These are phyloP conservation scores for Pontederia paniculata DNA, from an alignment of 176 grass and related monocot genomes.

Conservation along the genomic window DNA sequence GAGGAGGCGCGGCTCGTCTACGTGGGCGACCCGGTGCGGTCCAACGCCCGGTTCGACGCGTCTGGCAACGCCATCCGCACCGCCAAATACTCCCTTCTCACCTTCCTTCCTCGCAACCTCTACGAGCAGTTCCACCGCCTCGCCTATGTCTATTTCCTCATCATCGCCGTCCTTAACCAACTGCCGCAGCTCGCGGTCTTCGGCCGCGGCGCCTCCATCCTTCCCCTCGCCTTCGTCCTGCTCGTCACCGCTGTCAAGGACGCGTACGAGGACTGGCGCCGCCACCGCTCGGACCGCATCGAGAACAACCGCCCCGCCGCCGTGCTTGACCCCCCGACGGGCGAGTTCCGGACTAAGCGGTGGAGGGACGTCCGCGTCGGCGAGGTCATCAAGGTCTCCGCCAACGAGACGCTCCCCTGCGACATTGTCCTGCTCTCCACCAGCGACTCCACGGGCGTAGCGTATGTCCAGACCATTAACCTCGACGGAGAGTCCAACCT, in stretches of 20 bases:
- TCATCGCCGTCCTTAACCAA: constrained; percentile 84
- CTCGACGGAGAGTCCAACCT: constrained; percentile 26
- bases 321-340: not conserved
- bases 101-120: constrained; percentile 83
- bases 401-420: constrained; percentile 16
- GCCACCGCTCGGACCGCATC: constrained; percentile 20
- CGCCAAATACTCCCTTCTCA: constrained; percentile 78
- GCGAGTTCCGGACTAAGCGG: constrained; percentile 3
- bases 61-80: constrained; percentile 77
- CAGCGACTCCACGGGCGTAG: constrained; percentile 19
- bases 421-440: constrained; percentile 23
- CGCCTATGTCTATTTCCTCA: constrained; percentile 90
- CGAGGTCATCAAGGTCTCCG: constrained; percentile 4
- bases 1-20: constrained; percentile 62
- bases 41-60: constrained; percentile 45
- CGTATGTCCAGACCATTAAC: constrained; percentile 23
- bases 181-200: constrained; percentile 42
- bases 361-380: constrained; percentile 22
- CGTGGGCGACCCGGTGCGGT: constrained; percentile 35
- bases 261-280: constrained; percentile 27
- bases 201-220: constrained; percentile 20
- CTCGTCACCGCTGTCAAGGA: constrained; percentile 28
- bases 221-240: constrained; percentile 22
- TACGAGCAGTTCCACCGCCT: constrained; percentile 98
- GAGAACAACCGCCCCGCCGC: constrained; percentile 15